Conservation (phyloP, 805 yeast genomes). For the Ogataea chonburiensis region DNA sequence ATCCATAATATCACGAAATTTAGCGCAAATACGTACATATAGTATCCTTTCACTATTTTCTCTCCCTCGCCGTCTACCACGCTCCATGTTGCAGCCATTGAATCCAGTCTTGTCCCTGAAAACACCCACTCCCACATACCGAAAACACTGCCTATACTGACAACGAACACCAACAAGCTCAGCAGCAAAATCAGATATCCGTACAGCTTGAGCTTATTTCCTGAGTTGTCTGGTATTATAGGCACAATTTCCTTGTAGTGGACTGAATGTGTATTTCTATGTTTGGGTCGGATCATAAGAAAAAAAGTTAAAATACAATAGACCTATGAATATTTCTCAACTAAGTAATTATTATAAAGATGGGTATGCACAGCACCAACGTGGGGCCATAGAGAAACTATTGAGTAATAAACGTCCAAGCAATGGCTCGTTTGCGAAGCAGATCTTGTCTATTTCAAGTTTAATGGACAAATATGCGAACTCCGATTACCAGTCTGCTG, state of each 20-base stretch:
- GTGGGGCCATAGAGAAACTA: constrained; percentile 6
- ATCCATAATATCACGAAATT: constrained; percentile 46
- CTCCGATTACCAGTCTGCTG: constrained; percentile 47
- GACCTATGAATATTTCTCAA: constrained; percentile 5
- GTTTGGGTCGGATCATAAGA: constrained; percentile 14
- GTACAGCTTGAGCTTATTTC: constrained; percentile 17
- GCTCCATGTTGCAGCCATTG: constrained; percentile 7
- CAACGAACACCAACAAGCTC: constrained; percentile 29
- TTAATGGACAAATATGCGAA: constrained; percentile 41
- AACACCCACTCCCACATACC: constrained; percentile 33
- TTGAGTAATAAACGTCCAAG: constrained; percentile 2
- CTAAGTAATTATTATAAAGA: constrained; percentile 9
- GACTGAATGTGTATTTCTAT: constrained; percentile 27
- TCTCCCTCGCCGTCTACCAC: constrained; percentile 20
- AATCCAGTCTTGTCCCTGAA: constrained; percentile 7
- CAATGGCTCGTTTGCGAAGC: constrained; percentile 13
- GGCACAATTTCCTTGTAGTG: constrained; percentile 19
- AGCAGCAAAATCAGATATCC: constrained; percentile 29
- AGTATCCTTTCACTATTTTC: constrained; percentile 29
- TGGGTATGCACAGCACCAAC: constrained; percentile 11
- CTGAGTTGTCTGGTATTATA: constrained; percentile 1
- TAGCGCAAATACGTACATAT: constrained; percentile 31
- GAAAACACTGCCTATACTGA: constrained; percentile 32
- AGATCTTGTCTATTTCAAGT: constrained; percentile 13
- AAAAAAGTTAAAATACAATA: constrained; percentile 1